phyloP scores from a whole-genome alignment of 1,284 basidiomycete species.

The Ustilago loliicola region DNA sequence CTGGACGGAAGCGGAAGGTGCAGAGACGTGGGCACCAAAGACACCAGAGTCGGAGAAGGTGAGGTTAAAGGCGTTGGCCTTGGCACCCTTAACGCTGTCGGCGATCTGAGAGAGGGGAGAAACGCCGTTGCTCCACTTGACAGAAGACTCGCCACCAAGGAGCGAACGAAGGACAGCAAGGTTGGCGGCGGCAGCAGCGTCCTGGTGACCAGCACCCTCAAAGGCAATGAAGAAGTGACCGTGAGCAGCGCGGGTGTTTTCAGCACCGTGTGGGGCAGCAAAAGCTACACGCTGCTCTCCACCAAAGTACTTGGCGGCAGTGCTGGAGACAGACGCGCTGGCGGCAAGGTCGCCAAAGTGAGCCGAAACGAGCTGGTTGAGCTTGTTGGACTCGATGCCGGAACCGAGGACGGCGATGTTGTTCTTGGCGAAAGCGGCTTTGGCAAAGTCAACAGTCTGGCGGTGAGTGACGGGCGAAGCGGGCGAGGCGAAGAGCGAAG shows the following conservation, averaged over 20 bases:
- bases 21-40: slow-evolving; percentile 65
- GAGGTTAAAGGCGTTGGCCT: slow-evolving; percentile 66
- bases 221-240: slow-evolving; percentile 69
- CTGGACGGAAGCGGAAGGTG: slow-evolving; percentile 54
- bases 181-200: slow-evolving; percentile 51
- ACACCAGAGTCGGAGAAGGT: slow-evolving; percentile 65
- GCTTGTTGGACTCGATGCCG: slow-evolving; percentile 59
- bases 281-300: slow-evolving; percentile 67
- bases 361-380: slow-evolving; percentile 57
- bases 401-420: slow-evolving; percentile 68
- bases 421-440: slow-evolving; percentile 62
- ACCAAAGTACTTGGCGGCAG: slow-evolving; percentile 68
- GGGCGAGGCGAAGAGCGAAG: slow-evolving; percentile 67
- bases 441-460: slow-evolving; percentile 54
- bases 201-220: slow-evolving; percentile 58
- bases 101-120: slow-evolving; percentile 60
- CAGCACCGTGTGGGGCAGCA: slow-evolving; percentile 61
- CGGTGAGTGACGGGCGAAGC: slow-evolving; percentile 59
- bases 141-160: slow-evolving; percentile 64
- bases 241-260: slow-evolving; percentile 52
- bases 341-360: slow-evolving; percentile 58
- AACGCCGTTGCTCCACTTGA: slow-evolving; percentile 67
- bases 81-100: slow-evolving; percentile 48
- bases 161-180: slow-evolving; percentile 66
- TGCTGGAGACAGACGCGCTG: slow-evolving; percentile 33